Evolutionary conservation across 768 basidiomycete genomes (phyloP).

Genomic region (Zangia roseola): DNA sequence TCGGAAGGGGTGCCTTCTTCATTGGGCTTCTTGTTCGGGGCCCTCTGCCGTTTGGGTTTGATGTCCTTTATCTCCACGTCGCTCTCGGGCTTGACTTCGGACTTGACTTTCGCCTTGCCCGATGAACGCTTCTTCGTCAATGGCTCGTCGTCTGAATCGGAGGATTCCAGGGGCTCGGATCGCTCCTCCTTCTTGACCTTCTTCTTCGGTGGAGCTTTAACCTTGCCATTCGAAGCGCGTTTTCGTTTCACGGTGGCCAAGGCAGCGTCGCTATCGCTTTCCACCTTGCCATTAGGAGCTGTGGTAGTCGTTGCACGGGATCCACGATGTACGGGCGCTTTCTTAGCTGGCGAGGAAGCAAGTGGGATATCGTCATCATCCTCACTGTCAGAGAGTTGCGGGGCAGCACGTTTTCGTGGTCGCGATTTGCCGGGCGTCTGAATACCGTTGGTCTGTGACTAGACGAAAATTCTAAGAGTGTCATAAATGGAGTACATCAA

Average conservation of each 20-base stretch:
- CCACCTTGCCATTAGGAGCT: slow-evolving; percentile 40
- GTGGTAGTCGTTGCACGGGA: slow-evolving; percentile 34
- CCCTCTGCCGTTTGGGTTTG: slow-evolving; percentile 44
- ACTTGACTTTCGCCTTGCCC: slow-evolving; percentile 41
- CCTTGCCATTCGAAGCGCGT: slow-evolving; percentile 44
- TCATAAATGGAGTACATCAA: not conserved
- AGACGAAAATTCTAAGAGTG: slow-evolving; percentile 27
- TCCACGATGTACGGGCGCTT: slow-evolving; percentile 38
- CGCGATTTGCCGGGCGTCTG: slow-evolving; percentile 36
- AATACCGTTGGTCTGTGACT: slow-evolving; percentile 57
- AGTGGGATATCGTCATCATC: slow-evolving; percentile 69
- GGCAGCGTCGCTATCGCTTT: slow-evolving; percentile 43
- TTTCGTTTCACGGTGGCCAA: slow-evolving; percentile 45
- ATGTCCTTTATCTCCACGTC: slow-evolving; percentile 46
- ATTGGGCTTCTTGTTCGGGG: slow-evolving; percentile 52
- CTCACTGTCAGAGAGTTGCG: slow-evolving; percentile 56
- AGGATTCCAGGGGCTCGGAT: slow-evolving; percentile 11
- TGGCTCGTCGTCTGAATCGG: slow-evolving; percentile 39
- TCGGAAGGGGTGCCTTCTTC: slow-evolving; percentile 44
- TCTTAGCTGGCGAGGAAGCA: slow-evolving; percentile 70
- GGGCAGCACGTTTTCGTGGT: slow-evolving; percentile 53
- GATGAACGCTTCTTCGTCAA: slow-evolving; percentile 23
- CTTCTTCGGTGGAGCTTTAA: slow-evolving; percentile 61
- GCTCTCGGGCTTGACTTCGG: slow-evolving; percentile 50
- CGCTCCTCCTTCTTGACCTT: slow-evolving; percentile 57